A percentile compares a stretch with the other conserved stretches of the same genome.
phyloP scores from a whole-genome alignment of 2,329 filamentous ascomycete species.

The Chaetothyriales sp. region DNA sequence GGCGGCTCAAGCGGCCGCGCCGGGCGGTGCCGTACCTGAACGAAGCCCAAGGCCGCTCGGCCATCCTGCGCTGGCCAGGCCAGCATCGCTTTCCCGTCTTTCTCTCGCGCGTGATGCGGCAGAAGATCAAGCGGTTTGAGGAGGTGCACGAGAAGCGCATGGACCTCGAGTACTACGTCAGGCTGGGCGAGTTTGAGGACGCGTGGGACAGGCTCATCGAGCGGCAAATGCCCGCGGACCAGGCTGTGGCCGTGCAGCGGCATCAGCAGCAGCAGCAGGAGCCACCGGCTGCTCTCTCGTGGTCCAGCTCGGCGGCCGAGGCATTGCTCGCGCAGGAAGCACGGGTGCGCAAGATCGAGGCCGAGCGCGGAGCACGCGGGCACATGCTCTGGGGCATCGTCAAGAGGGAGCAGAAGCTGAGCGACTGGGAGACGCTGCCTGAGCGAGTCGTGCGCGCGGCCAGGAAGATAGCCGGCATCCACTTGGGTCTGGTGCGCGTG shows the following conservation, averaged over 20 bases:
- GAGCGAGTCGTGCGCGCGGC: background rate
- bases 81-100: background rate
- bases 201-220: background rate
- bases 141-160: conserved; percentile 3
- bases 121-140: conserved; percentile 2
- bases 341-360: background rate
- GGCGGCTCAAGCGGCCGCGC: conserved; percentile 18
- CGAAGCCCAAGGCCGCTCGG: conserved; percentile 21
- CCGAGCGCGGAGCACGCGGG: background rate
- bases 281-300: background rate
- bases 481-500: background rate
- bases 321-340: background rate
- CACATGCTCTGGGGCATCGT: conserved; percentile 7
- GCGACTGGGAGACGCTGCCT: conserved; percentile 7
- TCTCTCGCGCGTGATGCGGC: background rate
- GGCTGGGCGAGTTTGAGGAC: background rate
- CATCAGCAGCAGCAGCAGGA: background rate
- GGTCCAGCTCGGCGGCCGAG: background rate
- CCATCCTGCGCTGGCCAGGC: conserved; percentile 12
- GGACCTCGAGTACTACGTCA: conserved; percentile 1
- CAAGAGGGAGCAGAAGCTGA: conserved; percentile 9
- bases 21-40: conserved; percentile 29
- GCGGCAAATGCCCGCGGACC: background rate
- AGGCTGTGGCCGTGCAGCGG: background rate
- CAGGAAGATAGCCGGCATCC: background rate